Base-by-base conservation (phyloP, 2,329 filamentous ascomycete species). In the Fusarium aywerte region DNA sequence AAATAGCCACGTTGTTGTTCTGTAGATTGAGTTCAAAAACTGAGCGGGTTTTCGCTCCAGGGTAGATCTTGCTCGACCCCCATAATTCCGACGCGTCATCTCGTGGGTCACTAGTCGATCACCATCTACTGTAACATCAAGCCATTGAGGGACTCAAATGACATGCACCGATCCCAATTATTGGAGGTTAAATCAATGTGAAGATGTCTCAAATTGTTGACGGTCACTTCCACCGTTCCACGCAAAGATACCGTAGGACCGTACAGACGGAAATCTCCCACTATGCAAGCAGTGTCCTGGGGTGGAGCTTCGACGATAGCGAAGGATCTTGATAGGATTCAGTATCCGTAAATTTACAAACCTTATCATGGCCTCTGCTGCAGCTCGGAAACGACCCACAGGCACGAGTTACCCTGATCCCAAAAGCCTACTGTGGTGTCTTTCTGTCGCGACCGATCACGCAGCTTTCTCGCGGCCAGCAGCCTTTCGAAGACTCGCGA, bases 101-200 rank as follows among this genome's bases (percentile, higher is more conserved):
- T 23, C 11, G 29, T 47, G 44, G 44, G 44, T 48, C 31, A 0
- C 3, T 0, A n/a, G 44, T 36, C 45, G 45, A 49, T 49, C 45
- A 27, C 31, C n/a, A 49, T 49, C 23, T 20, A 43, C 40, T 10
- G n/a, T n/a, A n/a, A n/a, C n/a, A n/a, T n/a, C n/a, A n/a, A 27
- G 27, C 32, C 7, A 36, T 21, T 7, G 32, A 36, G 21, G 18
- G 12, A 36, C 23, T 18, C 23, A 43, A 29, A 36, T 49, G 45
- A 49, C 45, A 38, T 49, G 45, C 45, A 49, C n/a, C 21, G 45
- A 38, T 49, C 45, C 16, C 13, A 20, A 49, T 49, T 5, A 36
- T 36, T 49, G 12, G 32, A 1, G 16, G 31, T 13, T 27, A 3
- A n/a, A 27, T 36, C 45, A 49, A 23, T 12, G n/a, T 16, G 21